phyloP scores from a whole-genome alignment of 768 basidiomycete species.

The Pleurotus ostreatus region DNA sequence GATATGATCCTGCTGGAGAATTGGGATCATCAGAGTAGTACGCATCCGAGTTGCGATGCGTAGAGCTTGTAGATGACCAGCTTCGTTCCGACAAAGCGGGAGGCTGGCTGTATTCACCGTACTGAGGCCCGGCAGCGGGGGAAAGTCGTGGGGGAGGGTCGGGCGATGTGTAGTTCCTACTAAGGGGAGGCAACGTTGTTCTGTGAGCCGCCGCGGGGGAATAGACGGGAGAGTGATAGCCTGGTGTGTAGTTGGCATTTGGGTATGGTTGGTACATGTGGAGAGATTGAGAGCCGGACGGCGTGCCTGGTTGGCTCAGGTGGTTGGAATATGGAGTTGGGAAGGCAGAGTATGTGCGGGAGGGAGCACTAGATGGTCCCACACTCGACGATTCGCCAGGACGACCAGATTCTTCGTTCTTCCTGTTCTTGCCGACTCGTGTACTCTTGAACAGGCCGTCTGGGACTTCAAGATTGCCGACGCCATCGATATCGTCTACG shows the following conservation, averaged over 20 bases:
- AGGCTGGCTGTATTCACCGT: not conserved
- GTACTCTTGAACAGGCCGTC: slow-evolving; percentile 67
- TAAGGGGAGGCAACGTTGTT: slow-evolving; percentile 7
- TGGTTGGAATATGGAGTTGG: slow-evolving; percentile 13
- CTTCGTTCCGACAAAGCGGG: not conserved
- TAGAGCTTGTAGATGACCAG: not conserved
- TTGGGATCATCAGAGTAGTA: not conserved
- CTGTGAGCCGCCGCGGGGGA: slow-evolving; percentile 17
- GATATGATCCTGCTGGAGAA: slow-evolving; percentile 3
- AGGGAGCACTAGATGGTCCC: slow-evolving; percentile 17
- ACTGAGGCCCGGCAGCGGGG: not conserved
- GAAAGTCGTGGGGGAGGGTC: not conserved
- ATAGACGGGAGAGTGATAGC: slow-evolving; percentile 16
- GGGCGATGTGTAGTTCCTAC: not conserved
- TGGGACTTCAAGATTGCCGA: slow-evolving; percentile 62
- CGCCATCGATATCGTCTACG: slow-evolving; percentile 60
- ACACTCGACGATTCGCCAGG: slow-evolving; percentile 22
- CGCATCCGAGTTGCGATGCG: not conserved
- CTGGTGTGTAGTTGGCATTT: slow-evolving; percentile 15
- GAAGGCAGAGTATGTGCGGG: slow-evolving; percentile 39
- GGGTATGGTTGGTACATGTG: slow-evolving; percentile 41
- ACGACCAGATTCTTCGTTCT: slow-evolving; percentile 33
- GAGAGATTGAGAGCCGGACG: slow-evolving; percentile 26
- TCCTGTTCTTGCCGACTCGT: slow-evolving; percentile 50
- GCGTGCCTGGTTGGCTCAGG: slow-evolving; percentile 18